Base-by-base conservation (phyloP, 2,329 filamentous ascomycete genomes). In the Chalaropsis thielavioides region DNA sequence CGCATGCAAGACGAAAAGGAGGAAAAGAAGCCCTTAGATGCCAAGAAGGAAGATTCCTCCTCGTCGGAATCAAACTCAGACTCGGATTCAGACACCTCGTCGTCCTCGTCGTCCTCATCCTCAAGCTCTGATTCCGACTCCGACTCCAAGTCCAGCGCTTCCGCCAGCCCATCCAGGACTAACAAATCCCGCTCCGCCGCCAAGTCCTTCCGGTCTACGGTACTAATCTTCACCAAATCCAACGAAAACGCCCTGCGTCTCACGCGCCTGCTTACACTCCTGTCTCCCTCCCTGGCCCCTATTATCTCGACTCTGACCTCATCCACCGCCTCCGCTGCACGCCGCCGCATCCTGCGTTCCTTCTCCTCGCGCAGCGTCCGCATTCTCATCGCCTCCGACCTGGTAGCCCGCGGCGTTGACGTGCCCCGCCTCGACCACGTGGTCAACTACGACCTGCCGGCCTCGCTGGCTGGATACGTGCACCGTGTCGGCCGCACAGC, bases 401-500 rank as follows among this genome's bases (percentile, higher is more conserved):
- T 95, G n/a, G 90, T 94, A 0, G 90, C 91, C 1, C 88, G 92
- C 68, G 94, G 92, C 71, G 84, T 97, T 31, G 92, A 97, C 74
- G 80, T 96, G 13, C 83, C 84, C 0, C 81, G 83, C 59, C 81
- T 97, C 59, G 85, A 86, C 43, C 89, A 95, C 72, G 90, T 97
- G 59, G 79, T 97, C 75, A 96, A 96, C 76, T 97, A 97, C 77
- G 92, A 96, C 73, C 81, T 96, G 62, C 92, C 92, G 0, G 81
- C 84, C 3, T 92, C 87, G 71, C 78, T 91, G 41, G 88, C 87
- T 5, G 87, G 85, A 27, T 97, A 97, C 71, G 85, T 97, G 3
- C 94, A 97, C 73, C 87, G 94, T 49, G 90, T 96, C 1, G 92
- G 94, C 44, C 85, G 94, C 65, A 96, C 92, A 0, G 92, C 92